Conservation (phyloP, 495 filamentous ascomycete genomes). For the Annulohypoxylon moriforme region DNA sequence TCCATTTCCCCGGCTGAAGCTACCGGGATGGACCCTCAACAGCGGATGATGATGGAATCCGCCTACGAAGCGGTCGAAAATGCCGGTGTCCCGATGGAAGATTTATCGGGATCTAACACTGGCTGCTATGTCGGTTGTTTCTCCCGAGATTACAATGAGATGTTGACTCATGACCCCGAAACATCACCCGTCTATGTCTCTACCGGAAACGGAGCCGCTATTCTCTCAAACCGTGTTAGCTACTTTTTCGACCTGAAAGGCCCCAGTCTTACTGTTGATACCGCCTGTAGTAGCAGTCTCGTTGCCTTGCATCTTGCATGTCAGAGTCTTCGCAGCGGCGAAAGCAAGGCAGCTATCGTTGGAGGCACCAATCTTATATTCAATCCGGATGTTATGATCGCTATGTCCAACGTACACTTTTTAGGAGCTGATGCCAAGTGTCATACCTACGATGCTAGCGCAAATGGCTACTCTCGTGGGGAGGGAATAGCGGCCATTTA, state of each 20-base stretch:
- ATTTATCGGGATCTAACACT: conserved; percentile 60
- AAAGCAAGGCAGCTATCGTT: conserved; percentile 29
- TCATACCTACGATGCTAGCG: conserved; percentile 64
- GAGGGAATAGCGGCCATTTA: conserved; percentile 66
- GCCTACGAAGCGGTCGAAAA: conserved; percentile 56
- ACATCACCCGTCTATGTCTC: conserved; percentile 8
- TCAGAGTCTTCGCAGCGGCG: conserved; percentile 57
- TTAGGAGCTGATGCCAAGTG: conserved; percentile 54
- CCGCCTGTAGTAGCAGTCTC: conserved; percentile 65
- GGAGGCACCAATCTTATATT: conserved; percentile 21
- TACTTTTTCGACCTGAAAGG: conserved; percentile 39
- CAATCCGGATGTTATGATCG: conserved; percentile 15
- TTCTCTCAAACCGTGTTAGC: conserved; percentile 47
- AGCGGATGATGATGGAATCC: conserved; percentile 59
- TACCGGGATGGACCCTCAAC: conserved; percentile 62
- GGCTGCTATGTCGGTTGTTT: conserved; percentile 63
- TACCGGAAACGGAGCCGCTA: conserved; percentile 41
- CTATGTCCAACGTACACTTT: conserved; percentile 46
- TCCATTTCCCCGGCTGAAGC: conserved; percentile 56
- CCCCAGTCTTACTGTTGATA: conserved; percentile 58
- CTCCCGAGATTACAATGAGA: conserved; percentile 61
- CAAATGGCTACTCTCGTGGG: conserved; percentile 69
- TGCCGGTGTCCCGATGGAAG: conserved; percentile 45
- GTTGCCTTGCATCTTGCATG: conserved; percentile 63
- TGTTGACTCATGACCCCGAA: conserved; percentile 40